These are phyloP conservation scores for Magnusiomyces sp. DNA, from an alignment of 1,139 yeast genomes.

Conservation along the genomic window DNA sequence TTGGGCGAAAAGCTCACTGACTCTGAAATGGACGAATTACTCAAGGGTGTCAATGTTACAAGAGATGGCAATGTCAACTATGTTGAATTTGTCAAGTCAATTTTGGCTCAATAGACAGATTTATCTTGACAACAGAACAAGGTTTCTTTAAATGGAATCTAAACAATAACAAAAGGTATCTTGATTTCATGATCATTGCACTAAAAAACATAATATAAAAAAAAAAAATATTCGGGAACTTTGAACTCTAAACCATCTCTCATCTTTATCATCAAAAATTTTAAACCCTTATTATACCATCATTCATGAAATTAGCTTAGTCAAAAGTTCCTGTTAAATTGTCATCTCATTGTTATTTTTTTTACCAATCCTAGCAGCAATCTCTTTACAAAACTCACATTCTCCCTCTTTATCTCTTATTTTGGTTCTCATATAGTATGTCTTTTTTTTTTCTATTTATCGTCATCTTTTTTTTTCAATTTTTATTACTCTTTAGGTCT, in stretches of 20 bases:
- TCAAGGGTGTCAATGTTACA: constrained; percentile 75
- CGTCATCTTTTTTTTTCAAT: not conserved
- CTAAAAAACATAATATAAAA: not conserved
- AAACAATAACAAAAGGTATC: not conserved
- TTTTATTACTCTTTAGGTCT: no score
- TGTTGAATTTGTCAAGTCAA: constrained; percentile 83
- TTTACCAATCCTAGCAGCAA: no score
- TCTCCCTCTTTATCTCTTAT: not conserved
- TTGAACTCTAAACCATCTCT: no score
- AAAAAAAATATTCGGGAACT: no score
- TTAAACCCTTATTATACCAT: no score
- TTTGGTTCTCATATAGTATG: not conserved
- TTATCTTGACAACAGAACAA: not conserved
- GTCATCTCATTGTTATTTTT: no score
- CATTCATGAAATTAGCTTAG: no score
- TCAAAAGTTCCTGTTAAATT: no score
- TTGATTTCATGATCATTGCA: not conserved
- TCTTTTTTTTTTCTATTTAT: not conserved
- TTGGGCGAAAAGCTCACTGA: constrained; percentile 94
- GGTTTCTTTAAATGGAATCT: no score
- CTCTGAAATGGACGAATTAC: constrained; percentile 94
- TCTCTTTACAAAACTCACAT: no score
- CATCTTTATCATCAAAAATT: no score
- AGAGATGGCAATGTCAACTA: constrained; percentile 92
- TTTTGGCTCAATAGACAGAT: constrained; percentile 62